Percentiles rank a stretch among this genome's conserved stretches.
phyloP scores from a whole-genome alignment of 306 rosid genomes.

The Gynostemma pentaphyllum region DNA sequence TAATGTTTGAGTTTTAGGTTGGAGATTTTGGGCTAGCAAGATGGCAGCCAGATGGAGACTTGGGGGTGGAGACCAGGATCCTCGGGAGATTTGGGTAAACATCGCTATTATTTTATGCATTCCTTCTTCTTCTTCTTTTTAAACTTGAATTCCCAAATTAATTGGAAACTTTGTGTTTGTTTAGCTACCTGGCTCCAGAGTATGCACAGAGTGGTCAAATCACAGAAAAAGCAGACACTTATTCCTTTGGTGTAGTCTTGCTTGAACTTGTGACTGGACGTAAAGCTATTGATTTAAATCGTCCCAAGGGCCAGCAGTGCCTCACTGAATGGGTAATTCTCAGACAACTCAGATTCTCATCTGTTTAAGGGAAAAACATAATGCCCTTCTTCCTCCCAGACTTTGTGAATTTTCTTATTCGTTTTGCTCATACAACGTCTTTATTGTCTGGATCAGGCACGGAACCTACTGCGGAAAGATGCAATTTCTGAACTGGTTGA shows the following conservation, averaged over 20 bases:
- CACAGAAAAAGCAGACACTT: slow-evolving; percentile 94
- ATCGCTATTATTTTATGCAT: not conserved
- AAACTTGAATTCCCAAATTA: not conserved
- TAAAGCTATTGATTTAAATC: slow-evolving; percentile 69
- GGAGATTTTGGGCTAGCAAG: slow-evolving; percentile 99
- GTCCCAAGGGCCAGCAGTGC: slow-evolving; percentile 90
- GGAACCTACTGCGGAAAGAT: slow-evolving; percentile 55
- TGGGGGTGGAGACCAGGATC: slow-evolving; percentile 88
- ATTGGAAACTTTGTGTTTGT: slow-evolving; percentile 1
- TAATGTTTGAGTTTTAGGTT: slow-evolving; percentile 41
- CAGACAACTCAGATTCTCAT: not conserved
- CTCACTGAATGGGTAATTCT: slow-evolving; percentile 88
- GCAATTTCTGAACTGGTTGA: slow-evolving; percentile 50
- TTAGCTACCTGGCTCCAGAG: slow-evolving; percentile 92
- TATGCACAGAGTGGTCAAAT: slow-evolving; percentile 96
- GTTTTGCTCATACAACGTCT: not conserved
- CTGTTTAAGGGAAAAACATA: not conserved
- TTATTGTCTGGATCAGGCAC: slow-evolving; percentile 41
- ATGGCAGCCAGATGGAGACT: slow-evolving; percentile 94
- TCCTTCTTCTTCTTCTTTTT: not conserved
- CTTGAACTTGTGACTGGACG: slow-evolving; percentile 88
- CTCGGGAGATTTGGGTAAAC: slow-evolving; percentile 86
- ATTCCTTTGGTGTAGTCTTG: slow-evolving; percentile 80
- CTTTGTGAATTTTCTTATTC: not conserved
- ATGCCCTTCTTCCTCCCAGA: not conserved